Conservation (phyloP, 768 basidiomycete genomes). For the Rhodotorula sphaerocarpa region DNA sequence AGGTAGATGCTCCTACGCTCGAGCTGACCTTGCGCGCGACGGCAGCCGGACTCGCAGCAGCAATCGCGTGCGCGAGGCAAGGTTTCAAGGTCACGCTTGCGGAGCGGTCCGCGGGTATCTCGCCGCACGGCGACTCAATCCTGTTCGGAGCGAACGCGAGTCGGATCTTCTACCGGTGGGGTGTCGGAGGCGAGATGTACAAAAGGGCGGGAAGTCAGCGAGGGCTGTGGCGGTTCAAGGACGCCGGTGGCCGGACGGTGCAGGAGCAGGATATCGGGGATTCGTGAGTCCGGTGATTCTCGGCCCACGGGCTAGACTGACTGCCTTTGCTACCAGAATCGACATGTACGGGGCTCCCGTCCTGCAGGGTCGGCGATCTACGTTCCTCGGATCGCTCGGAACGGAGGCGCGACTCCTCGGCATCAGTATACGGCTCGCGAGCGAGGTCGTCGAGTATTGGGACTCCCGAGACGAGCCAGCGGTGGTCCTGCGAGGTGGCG, state of each 20-base stretch:
- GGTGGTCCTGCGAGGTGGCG: constrained; percentile 1
- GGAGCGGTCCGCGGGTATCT: constrained; percentile 24
- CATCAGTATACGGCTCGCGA: constrained; percentile 4
- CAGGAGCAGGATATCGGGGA: neutral
- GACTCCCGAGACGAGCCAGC: constrained; percentile 15
- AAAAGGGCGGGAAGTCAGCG: neutral
- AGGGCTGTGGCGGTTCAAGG: constrained; percentile 19
- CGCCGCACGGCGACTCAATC: constrained; percentile 30
- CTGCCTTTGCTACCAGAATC: neutral
- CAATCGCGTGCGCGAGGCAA: constrained; percentile 33
- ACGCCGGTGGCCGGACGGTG: neutral
- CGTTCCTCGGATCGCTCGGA: constrained; percentile 26
- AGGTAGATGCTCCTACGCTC: neutral
- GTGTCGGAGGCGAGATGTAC: constrained; percentile 25
- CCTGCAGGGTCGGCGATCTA: constrained; percentile 15
- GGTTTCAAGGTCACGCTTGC: constrained; percentile 22
- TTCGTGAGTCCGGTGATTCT: constrained; percentile 1
- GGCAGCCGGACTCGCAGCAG: constrained; percentile 30
- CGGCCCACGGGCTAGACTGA: neutral
- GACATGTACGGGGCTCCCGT: constrained; percentile 7
- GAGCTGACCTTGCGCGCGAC: neutral
- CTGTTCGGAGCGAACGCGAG: constrained; percentile 22
- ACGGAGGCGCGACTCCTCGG: constrained; percentile 26
- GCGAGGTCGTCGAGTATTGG: constrained; percentile 7
- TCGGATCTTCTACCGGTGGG: constrained; percentile 22